Base-by-base conservation (phyloP, 2,329 filamentous ascomycete genomes). In the Amphichorda felina region DNA sequence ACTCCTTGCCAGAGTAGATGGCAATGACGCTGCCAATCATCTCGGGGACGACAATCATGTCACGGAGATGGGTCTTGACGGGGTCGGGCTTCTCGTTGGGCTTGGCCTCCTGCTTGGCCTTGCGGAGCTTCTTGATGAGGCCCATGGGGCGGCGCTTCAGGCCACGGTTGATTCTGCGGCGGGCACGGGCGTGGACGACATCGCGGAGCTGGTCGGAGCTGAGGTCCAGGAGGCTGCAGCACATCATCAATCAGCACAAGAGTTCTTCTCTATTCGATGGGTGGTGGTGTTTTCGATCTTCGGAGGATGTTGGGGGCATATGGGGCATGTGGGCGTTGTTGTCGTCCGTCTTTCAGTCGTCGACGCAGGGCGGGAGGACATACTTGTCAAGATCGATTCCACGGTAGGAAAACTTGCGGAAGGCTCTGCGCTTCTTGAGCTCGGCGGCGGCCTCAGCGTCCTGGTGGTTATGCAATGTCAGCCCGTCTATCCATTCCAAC, bases 101-200 rank as follows among this genome's bases (percentile, higher is more conserved):
- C 75, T 85, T 86, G 56, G 88, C 88, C 74, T 94, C 87, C 71
- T 94, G 86, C 82, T 95, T 95, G 54, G 91, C 82, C 79, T 95
- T 96, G 68, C 91, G 89, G 60, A 98, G 86, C 82, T 98, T 98
- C 86, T 96, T 96, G 81, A 98, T 96, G 60, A 98, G 76, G 57
- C 91, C 91, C 91, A 98, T 96, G 59, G 91, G 91, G 78, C 94
- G 94, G 75, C 91, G 88, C 84, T 96, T 98, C 59, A 98, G 82
- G 60, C 91, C 91, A 54, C 91, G 89, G 83, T 96, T 96, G 83
- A 98, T 96, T 66, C 93, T 80, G 68, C 91, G 82, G 64, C 91
- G 89, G 63, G 91, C 91, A 66, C 91, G 91, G 60, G 91, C 91
- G 76, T 98, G 91, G 60, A 98, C 88, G 66, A 98, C 85, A 82